phyloP scores from a whole-genome alignment of 2,329 filamentous ascomycete genomes.

The Immersiporthe knoxdaviesiana region DNA sequence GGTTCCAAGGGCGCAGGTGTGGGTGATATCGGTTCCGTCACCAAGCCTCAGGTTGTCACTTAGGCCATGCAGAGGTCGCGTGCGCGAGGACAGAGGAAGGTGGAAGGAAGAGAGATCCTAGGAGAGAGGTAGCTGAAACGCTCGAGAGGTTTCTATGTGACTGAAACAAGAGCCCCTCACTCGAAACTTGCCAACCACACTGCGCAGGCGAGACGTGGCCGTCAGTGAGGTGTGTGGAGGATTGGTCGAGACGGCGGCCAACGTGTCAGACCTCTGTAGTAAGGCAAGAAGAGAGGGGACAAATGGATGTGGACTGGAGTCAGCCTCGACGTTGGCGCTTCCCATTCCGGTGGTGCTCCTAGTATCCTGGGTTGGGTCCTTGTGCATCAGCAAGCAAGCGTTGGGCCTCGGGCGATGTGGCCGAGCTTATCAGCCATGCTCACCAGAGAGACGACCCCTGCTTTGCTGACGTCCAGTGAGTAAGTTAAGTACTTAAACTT shows the following conservation, averaged over 20 bases:
- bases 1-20: constrained; percentile 11
- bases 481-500: no score
- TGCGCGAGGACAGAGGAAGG: constrained; percentile 7
- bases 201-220: background rate
- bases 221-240: background rate
- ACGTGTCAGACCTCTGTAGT: background rate
- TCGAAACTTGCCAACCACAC: constrained; percentile 9
- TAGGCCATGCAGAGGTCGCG: constrained; percentile 4
- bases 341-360: background rate
- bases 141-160: no score
- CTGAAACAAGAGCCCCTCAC: constrained; percentile 9
- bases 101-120: no score
- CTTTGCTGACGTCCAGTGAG: constrained; percentile 4
- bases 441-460: constrained; percentile 6
- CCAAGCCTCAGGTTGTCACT: constrained; percentile 7
- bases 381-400: background rate
- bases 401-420: constrained; percentile 5
- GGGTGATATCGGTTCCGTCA: constrained; percentile 13
- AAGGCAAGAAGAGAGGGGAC: background rate
- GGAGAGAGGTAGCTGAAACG: no score
- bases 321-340: background rate
- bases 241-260: background rate
- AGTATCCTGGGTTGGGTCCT: constrained; percentile 1
- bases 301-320: background rate
- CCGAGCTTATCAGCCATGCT: constrained; percentile 8